phyloP scores from a whole-genome alignment of 805 yeast species.

The Metschnikowia arizonensis region DNA sequence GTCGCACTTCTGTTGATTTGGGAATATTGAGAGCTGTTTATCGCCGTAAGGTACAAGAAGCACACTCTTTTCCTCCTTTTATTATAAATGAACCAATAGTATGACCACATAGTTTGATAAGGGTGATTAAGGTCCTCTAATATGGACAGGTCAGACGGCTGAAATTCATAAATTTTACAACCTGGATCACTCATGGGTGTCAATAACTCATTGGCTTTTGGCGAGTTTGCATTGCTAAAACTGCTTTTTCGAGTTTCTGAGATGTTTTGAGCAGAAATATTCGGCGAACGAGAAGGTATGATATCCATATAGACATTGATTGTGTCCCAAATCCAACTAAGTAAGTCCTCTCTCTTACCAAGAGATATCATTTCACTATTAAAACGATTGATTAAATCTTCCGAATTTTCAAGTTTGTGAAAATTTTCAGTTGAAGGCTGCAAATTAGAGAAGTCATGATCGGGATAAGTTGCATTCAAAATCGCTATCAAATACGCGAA shows the following conservation, averaged over 20 bases:
- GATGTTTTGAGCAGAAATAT: constrained; percentile 21
- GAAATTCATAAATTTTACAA: constrained; percentile 62
- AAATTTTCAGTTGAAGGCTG: constrained; percentile 69
- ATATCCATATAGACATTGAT: constrained; percentile 79
- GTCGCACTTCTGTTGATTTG: constrained; percentile 11
- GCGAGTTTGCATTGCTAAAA: constrained; percentile 16
- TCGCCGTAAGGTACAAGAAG: constrained; percentile 64
- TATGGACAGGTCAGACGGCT: constrained; percentile 57
- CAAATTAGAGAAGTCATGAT: constrained; percentile 85
- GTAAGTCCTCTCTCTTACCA: constrained; percentile 38
- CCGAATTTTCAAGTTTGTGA: constrained; percentile 32
- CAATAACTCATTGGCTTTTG: constrained; percentile 8
- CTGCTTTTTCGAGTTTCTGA: constrained; percentile 28
- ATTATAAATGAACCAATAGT: constrained; percentile 89
- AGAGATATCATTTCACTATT: constrained; percentile 65
- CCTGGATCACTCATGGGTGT: constrained; percentile 23
- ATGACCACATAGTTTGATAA: constrained; percentile 58
- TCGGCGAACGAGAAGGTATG: constrained; percentile 29
- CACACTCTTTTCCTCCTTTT: constrained; percentile 90
- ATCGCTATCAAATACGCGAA: constrained; percentile 90
- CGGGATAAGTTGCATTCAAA: constrained; percentile 89
- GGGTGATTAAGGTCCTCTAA: constrained; percentile 53
- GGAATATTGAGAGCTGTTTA: constrained; percentile 38
- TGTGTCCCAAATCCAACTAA: constrained; percentile 82
- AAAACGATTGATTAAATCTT: constrained; percentile 58